Evolutionary conservation across 1,284 basidiomycete species (phyloP), one percentile per base, ranked within the genome.

Genomic region (Amylostereum chailletii): DNA sequence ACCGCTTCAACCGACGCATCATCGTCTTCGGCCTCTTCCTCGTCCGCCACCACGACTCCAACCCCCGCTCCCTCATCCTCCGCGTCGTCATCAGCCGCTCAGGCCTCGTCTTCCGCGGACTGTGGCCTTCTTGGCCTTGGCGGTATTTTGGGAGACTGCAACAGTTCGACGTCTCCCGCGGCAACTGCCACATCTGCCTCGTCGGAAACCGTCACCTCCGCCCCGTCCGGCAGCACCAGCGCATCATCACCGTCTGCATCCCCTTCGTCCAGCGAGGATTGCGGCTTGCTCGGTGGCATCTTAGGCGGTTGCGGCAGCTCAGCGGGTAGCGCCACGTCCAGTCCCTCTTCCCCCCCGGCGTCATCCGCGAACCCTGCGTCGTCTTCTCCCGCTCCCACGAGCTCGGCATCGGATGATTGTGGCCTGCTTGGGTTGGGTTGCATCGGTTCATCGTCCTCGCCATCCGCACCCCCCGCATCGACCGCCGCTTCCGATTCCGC

Each of bases 381-480:
- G 4, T 9, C 39, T 3, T 19, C 45, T 4, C 5, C 31, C 11
- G 5, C 42, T 3, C 2, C 50, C 11, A 10, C 27, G 36, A 19
- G 37, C 31, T 41, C 48, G 8, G n/a, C 30, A 9, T 11, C 26
- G n/a, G 32, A 41, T 5, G n/a, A 26, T 44, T 19, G 6, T 46
- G 34, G 19, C 5, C 33, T 34, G 10, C 29, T 26, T 5, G 34
- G 11, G 26, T 34, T 19, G 19, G 19, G 19, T 19, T 19, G 19
- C 58, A 2, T 30, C 59, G 3, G 47, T 42, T 29, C 50, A 4
- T 37, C 58, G 1, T 30, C 55, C 1, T 49, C 60, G 10, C 51
- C 54, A 31, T 53, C 47, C 3, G 11, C 55, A 8, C 42, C 59
- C 2, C 46, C 56, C 29, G 30, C 48, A 27, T 46, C 55, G 8